A percentile compares a stretch with the other conserved stretches of the same genome.
These are phyloP conservation scores for Botrytis galanthina DNA, from an alignment of 2,329 filamentous ascomycete species.

Conservation along the genomic window DNA sequence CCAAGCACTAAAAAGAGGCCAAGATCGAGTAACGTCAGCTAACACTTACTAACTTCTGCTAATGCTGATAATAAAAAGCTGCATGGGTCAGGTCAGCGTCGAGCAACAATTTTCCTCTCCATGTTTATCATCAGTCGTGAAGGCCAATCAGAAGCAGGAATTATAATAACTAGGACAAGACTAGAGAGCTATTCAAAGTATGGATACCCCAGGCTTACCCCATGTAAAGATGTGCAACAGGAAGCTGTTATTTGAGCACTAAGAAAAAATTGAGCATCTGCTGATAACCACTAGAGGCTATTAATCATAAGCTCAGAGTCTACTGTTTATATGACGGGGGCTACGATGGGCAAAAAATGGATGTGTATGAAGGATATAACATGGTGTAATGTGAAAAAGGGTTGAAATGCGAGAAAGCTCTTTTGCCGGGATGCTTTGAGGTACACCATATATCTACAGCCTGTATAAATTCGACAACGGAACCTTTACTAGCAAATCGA, in stretches of 20 bases:
- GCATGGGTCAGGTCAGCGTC: background rate
- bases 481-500: background rate
- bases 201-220: background rate
- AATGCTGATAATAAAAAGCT: background rate
- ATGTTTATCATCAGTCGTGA: fast-evolving
- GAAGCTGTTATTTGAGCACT: background rate
- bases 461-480: fast-evolving
- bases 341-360: background rate
- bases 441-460: background rate
- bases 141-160: background rate
- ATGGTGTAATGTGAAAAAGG: background rate
- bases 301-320: background rate
- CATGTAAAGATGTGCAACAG: background rate
- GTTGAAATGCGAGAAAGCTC: background rate
- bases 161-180: background rate
- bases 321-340: background rate
- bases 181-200: background rate
- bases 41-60: background rate
- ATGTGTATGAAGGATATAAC: background rate
- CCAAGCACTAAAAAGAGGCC: background rate
- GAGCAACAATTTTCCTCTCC: background rate
- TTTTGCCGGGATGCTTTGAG: background rate
- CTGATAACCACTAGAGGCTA: background rate
- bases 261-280: background rate
- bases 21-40: fast-evolving